phyloP scores from a whole-genome alignment of 2,329 filamentous ascomycete species.

The Trichoderma arundinaceum region DNA sequence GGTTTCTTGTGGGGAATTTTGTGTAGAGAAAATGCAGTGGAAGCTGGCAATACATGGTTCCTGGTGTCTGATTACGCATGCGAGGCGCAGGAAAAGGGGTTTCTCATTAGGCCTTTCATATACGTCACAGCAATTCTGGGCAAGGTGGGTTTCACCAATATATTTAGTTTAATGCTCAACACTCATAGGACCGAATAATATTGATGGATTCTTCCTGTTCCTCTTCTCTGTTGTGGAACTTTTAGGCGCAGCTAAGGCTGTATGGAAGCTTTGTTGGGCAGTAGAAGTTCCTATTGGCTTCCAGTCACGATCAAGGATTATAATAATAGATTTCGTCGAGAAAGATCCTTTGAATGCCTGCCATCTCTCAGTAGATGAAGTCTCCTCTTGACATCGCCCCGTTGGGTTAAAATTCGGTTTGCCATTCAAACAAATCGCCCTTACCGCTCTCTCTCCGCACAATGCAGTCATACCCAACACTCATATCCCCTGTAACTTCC shows the following conservation, averaged over 20 bases:
- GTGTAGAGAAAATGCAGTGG: not conserved
- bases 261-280: slow-evolving; percentile 13
- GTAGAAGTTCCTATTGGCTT: not conserved
- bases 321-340: slow-evolving; percentile 12
- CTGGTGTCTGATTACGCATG: slow-evolving; percentile 2
- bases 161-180: not conserved
- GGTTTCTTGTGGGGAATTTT: too few species aligned
- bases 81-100: not conserved
- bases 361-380: too few species aligned
- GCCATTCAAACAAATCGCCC: not conserved
- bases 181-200: slow-evolving; percentile 31
- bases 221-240: slow-evolving; percentile 27
- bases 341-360: too few species aligned
- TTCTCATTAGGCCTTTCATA: slow-evolving; percentile 2
- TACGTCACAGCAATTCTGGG: slow-evolving; percentile 31
- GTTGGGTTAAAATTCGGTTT: not conserved
- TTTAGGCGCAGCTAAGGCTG: slow-evolving; percentile 2
- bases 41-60: not conserved
- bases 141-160: slow-evolving; percentile 25
- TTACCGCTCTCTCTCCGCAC: slow-evolving; percentile 3
- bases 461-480: not conserved
- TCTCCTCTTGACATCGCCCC: too few species aligned
- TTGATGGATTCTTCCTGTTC: slow-evolving; percentile 23
- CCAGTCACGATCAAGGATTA: not conserved
- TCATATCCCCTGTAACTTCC: slow-evolving; percentile 13